Conservation (phyloP, 768 basidiomycete genomes). For the Daedaleopsis nitida region DNA sequence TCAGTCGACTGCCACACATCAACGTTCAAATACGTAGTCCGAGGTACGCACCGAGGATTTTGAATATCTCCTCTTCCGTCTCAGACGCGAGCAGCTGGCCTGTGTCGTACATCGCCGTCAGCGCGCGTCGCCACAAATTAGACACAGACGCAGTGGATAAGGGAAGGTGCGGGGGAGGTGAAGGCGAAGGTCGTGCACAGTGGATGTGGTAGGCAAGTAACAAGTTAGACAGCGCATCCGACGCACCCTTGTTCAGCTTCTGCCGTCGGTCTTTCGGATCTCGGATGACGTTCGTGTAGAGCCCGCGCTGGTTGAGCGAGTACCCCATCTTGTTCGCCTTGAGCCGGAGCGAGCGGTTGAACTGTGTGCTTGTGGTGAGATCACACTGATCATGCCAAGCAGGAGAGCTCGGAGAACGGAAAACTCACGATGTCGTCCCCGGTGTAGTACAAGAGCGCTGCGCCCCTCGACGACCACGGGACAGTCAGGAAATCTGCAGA, state of each 20-base stretch:
- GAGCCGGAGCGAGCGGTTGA: slow-evolving; percentile 85
- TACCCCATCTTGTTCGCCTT: slow-evolving; percentile 83
- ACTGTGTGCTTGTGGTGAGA: slow-evolving; percentile 50
- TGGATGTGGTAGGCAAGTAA: background rate
- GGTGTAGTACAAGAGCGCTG: slow-evolving; percentile 90
- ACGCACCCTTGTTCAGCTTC: slow-evolving; percentile 61
- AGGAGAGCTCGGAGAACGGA: too few relatives aligned
- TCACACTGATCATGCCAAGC: too few relatives aligned
- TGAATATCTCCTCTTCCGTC: slow-evolving; percentile 87
- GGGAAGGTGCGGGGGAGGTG: background rate
- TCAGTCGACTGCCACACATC: background rate
- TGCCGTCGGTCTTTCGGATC: slow-evolving; percentile 63
- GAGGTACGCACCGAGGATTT: slow-evolving; percentile 52
- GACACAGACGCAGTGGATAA: too few relatives aligned
- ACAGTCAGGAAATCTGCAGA: slow-evolving; percentile 75
- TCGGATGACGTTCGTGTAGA: slow-evolving; percentile 73
- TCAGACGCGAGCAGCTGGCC: slow-evolving; percentile 67
- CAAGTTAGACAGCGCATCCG: background rate
- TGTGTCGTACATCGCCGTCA: background rate
- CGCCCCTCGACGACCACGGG: slow-evolving; percentile 78
- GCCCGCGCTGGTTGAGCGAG: slow-evolving; percentile 85
- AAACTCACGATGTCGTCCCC: slow-evolving; percentile 85
- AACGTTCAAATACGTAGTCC: too few relatives aligned
- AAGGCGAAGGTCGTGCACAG: background rate
- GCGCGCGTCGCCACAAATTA: background rate